phyloP scores from a whole-genome alignment of 1,284 basidiomycete species.

The Limonomyces culmigenus region DNA sequence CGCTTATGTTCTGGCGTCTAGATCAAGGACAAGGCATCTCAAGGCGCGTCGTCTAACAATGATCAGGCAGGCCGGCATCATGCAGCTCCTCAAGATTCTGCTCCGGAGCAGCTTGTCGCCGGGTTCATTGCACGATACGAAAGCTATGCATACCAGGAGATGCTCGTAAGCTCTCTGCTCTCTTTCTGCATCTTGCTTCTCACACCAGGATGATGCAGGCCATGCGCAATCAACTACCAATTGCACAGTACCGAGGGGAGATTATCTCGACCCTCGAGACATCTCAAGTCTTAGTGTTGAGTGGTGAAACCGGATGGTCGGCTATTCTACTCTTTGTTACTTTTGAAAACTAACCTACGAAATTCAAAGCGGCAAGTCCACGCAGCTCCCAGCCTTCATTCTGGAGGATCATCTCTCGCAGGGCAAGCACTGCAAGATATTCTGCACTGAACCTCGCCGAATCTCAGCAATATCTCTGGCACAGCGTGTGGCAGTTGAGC shows the following conservation, averaged over 20 bases:
- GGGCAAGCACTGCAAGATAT: constrained; percentile 82
- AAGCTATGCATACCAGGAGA: constrained; percentile 63
- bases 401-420: constrained; percentile 79
- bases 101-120: constrained; percentile 35
- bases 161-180: constrained; percentile 48
- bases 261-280: constrained; percentile 62
- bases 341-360: too few species aligned
- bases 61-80: too few species aligned
- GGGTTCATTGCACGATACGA: constrained; percentile 45
- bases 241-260: constrained; percentile 66
- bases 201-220: too few species aligned
- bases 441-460: constrained; percentile 90
- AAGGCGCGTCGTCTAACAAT: too few species aligned
- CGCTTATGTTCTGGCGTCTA: too few species aligned
- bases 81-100: too few species aligned
- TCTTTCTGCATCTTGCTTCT: constrained; percentile 1
- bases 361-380: constrained; percentile 77
- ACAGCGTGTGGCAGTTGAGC: constrained; percentile 85
- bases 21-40: too few species aligned
- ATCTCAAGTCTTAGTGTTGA: constrained; percentile 85
- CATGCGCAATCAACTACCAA: constrained; percentile 71
- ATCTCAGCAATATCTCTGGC: constrained; percentile 97
- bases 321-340: too few species aligned
- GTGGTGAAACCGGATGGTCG: constrained; percentile 95
- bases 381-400: constrained; percentile 91